Evolutionary conservation across 495 filamentous ascomycete species (phyloP).

Genomic region (Neurospora sp.): DNA sequence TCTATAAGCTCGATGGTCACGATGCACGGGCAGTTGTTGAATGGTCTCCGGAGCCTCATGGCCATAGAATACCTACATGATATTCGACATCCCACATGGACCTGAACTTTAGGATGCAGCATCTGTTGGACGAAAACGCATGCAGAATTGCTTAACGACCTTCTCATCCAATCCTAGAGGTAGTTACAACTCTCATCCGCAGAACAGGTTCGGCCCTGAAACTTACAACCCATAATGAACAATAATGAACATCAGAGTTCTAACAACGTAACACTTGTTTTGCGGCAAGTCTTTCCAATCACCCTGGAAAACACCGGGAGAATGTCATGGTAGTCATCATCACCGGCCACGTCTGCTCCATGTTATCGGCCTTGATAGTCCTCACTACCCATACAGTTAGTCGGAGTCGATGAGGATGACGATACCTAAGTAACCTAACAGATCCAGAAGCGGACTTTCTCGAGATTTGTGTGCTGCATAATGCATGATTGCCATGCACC

Average conservation of each 20-base stretch:
- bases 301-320: neutral
- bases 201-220: neutral
- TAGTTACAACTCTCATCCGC: neutral
- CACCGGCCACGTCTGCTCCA: neutral
- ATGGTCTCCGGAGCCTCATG: neutral
- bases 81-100: neutral
- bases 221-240: neutral
- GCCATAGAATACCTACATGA: neutral
- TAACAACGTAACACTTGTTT: neutral
- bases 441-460: neutral
- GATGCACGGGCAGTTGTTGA: neutral
- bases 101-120: too few relatives aligned
- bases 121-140: too few relatives aligned
- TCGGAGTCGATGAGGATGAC: neutral
- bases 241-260: neutral
- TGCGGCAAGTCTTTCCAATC: neutral
- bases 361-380: neutral
- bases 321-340: neutral
- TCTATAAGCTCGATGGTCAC: neutral
- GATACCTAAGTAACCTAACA: neutral
- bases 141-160: too few relatives aligned
- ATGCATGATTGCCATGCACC: neutral
- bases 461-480: neutral
- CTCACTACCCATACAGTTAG: neutral
- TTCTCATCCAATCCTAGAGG: too few relatives aligned